Base-by-base conservation (phyloP, 352 stramenopile genomes). In the Globisporangium recalcitrans region DNA sequence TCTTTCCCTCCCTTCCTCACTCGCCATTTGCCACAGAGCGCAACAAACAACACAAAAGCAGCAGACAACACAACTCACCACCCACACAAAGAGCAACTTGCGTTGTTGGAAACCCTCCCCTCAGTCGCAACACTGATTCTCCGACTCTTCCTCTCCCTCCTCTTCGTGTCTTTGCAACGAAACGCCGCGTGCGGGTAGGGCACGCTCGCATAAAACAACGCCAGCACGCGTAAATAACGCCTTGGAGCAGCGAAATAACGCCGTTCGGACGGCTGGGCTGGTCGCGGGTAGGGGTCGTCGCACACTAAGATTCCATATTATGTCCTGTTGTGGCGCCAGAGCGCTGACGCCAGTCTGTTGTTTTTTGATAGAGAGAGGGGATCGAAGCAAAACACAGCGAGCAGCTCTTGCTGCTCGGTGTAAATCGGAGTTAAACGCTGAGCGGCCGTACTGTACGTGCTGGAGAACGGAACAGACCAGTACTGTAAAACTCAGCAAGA, bases 61-160 rank as follows among this genome's bases (percentile, higher is more conserved):
- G n/a, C n/a, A 52, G 52, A 31, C 31, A 58, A 22, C 6, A 19
- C 16, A 32, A 44, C 13, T 3, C 27, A 5, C 27, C 8, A 52
- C 44, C 8, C 44, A 29, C 36, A 44, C 14, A 42, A 38, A 38
- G n/a, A n/a, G n/a, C n/a, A n/a, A n/a, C n/a, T n/a, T n/a, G n/a
- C 32, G 8, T 38, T 11, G 31, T 11, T 36, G 7, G 31, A 13
- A 27, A 44, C 29, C 31, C 46, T 22, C 21, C 26, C 26, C 26
- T 19, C 31, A 13, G 34, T 42, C 34, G 34, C 34, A 9, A 26
- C 10, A 16, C 24, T 60, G 54, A 60, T 60, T 60, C 54, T 60
- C 54, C 54, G 54, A 60, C 54, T 60, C 54, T 60, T 52, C 54
- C 54, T 52, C 38, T 29, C 48, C 26, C 14, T 29, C 24, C n/a